These are phyloP conservation scores for Sinapis alba DNA, from an alignment of 441 rosid species.

Conservation along the genomic window DNA sequence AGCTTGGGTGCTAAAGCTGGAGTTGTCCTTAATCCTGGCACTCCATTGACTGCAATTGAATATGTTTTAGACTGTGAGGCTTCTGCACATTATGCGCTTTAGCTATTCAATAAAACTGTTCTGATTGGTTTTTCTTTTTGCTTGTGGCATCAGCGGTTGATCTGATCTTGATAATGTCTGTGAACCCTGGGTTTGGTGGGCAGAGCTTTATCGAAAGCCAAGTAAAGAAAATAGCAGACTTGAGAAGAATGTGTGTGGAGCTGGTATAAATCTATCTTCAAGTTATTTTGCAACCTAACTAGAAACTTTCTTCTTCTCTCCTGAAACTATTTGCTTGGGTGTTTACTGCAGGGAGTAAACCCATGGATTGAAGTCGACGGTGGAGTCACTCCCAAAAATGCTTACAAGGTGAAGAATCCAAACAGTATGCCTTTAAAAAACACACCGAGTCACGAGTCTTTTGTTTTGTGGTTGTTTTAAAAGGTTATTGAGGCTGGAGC, in stretches of 20 bases:
- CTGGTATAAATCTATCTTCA: slow-evolving; percentile 49
- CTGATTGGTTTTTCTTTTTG: slow-evolving; percentile 17
- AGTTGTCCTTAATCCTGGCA: slow-evolving; percentile 91
- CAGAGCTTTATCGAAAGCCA: slow-evolving; percentile 97
- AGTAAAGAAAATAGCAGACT: slow-evolving; percentile 85
- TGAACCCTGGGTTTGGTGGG: slow-evolving; percentile 96
- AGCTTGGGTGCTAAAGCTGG: slow-evolving; percentile 93
- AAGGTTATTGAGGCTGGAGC: slow-evolving; percentile 99
- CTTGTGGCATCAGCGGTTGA: slow-evolving; percentile 64
- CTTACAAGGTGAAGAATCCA: slow-evolving; percentile 59
- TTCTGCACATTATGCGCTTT: slow-evolving; percentile 2
- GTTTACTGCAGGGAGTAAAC: slow-evolving; percentile 66
- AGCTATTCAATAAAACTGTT: not conserved
- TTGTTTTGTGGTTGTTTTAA: not conserved
- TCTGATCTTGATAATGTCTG: slow-evolving; percentile 94
- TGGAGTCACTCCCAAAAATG: slow-evolving; percentile 89
- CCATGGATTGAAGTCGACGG: slow-evolving; percentile 99
- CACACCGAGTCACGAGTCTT: not conserved
- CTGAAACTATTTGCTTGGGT: slow-evolving; percentile 16
- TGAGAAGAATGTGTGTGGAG: slow-evolving; percentile 82
- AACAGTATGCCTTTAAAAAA: not conserved
- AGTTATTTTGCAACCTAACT: not conserved
- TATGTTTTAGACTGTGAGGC: slow-evolving; percentile 83
- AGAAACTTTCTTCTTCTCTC: slow-evolving; percentile 7
- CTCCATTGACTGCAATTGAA: slow-evolving; percentile 76